Conservation (phyloP, 306 rosid genomes). For the Luffa aegyptiaca region DNA sequence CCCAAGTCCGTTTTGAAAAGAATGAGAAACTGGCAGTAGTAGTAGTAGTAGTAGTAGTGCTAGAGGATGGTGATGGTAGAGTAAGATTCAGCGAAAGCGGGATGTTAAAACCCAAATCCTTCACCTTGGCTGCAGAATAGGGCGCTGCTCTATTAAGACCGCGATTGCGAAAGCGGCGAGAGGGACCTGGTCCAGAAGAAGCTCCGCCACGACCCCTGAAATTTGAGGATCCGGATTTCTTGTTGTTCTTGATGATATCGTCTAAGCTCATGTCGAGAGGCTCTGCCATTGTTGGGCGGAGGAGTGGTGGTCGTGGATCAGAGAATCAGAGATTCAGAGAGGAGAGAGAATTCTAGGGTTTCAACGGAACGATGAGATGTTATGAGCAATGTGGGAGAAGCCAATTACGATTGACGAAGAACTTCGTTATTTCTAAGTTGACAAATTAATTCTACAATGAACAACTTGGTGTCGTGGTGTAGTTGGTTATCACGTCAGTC, state of each 20-base stretch:
- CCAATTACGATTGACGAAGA: neutral
- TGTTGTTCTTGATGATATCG: constrained; percentile 76
- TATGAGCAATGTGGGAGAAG: neutral
- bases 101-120: neutral
- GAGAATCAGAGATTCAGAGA: constrained; percentile 9
- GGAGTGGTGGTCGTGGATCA: constrained; percentile 5
- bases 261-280: constrained; percentile 80
- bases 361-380: neutral
- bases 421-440: neutral
- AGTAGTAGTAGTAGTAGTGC: neutral
- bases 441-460: no score
- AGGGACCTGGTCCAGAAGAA: constrained; percentile 64
- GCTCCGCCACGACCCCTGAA: constrained; percentile 36
- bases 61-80: neutral
- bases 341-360: constrained; percentile 11
- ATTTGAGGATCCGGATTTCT: constrained; percentile 65
- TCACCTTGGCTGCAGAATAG: constrained; percentile 47
- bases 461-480: constrained; percentile 28
- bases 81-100: neutral
- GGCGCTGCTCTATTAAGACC: constrained; percentile 56
- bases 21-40: constrained; percentile 2
- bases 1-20: neutral
- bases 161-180: constrained; percentile 71
- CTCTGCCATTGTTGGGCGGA: constrained; percentile 37
- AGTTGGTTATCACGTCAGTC: constrained; percentile 56